Evolutionary conservation across 306 rosid species (phyloP).

Genomic region (Hippophae rhamnoides): DNA sequence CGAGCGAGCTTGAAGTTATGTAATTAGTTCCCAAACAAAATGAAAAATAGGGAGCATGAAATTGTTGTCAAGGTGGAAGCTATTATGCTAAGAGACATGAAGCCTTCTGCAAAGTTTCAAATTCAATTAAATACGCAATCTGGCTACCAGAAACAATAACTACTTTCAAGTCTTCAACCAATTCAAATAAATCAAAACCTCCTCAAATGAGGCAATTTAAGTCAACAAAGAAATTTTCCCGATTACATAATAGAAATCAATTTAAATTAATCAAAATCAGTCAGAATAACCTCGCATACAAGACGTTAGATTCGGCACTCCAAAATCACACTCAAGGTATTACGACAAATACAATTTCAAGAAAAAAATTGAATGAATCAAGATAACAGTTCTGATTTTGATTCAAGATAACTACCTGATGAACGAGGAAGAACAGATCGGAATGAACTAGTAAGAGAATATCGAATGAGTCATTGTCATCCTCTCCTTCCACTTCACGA

Average conservation of each 20-base stretch:
- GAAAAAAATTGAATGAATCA: too few species aligned
- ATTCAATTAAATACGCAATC: not conserved
- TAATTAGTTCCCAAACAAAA: not conserved
- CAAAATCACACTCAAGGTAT: too few species aligned
- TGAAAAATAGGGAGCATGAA: not conserved
- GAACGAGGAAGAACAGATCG: slow-evolving; percentile 45
- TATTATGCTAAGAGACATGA: not conserved
- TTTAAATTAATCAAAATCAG: not conserved
- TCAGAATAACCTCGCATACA: not conserved
- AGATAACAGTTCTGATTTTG: not conserved
- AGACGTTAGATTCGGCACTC: too few species aligned
- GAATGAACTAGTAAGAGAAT: slow-evolving; percentile 51
- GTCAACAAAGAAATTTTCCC: not conserved
- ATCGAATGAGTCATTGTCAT: slow-evolving; percentile 23
- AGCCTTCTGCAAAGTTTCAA: not conserved
- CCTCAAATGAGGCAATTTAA: not conserved
- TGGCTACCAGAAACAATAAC: not conserved
- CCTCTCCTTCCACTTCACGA: slow-evolving; percentile 9
- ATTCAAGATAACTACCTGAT: slow-evolving; percentile 34
- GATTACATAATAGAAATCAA: not conserved
- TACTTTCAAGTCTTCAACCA: not conserved
- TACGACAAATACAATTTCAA: too few species aligned
- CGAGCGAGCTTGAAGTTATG: too few species aligned
- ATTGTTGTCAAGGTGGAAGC: not conserved
- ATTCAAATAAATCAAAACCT: not conserved